Percentiles rank a stretch among this genome's conserved stretches.
These are phyloP conservation scores for Xerocomellus dryophilus DNA, from an alignment of 768 basidiomycete genomes.

Conservation along the genomic window DNA sequence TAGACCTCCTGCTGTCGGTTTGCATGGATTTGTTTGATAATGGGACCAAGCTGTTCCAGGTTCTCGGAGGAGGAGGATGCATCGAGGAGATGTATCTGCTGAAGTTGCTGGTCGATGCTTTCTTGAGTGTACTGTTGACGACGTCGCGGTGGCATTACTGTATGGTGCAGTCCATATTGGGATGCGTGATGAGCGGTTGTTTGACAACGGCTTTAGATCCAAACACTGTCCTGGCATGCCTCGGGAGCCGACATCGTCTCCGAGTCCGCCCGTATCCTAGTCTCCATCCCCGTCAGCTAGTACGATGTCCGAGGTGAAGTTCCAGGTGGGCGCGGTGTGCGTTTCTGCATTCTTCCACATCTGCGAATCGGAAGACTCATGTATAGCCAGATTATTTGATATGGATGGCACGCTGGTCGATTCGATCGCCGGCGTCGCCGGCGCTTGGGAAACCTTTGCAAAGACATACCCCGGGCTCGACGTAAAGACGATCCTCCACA, in stretches of 20 bases:
- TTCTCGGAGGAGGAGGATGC: conserved; percentile 89
- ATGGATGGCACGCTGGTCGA: conserved; percentile 85
- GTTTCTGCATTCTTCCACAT: conserved; percentile 7
- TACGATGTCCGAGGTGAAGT: conserved; percentile 34
- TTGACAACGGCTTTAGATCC: conserved; percentile 37
- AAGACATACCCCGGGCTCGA: conserved; percentile 66
- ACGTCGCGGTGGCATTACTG: conserved; percentile 69
- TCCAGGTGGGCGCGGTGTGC: conserved; percentile 42
- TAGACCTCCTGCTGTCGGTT: conserved; percentile 87
- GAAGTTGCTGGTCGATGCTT: conserved; percentile 83
- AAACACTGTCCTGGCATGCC: conserved; percentile 28
- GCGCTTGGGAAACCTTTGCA: conserved; percentile 79
- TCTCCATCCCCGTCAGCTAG: not conserved
- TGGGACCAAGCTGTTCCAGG: conserved; percentile 90
- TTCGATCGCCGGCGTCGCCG: conserved; percentile 77
- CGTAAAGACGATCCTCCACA: conserved; percentile 57
- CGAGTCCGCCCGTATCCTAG: not conserved
- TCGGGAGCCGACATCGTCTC: not conserved
- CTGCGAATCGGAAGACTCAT: not conserved
- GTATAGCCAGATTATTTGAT: conserved; percentile 58
- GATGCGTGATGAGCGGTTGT: conserved; percentile 28
- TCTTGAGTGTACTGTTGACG: conserved; percentile 75
- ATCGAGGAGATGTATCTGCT: conserved; percentile 88
- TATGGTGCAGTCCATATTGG: conserved; percentile 12
- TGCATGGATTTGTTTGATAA: conserved; percentile 90